Evolutionary conservation across 2,329 filamentous ascomycete genomes (phyloP).

Genomic region (Biscogniauxia marginata): DNA sequence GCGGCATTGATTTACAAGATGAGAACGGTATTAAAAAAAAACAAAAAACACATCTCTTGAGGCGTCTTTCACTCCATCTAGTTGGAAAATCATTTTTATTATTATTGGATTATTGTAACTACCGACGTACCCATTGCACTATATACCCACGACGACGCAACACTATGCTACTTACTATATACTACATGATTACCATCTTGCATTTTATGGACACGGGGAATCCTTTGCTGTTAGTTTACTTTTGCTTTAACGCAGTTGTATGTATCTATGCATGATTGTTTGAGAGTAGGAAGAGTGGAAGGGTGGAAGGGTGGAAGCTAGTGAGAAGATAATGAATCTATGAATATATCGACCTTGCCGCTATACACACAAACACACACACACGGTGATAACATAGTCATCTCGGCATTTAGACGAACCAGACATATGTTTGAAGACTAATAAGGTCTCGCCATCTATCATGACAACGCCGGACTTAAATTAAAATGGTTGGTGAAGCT

Average conservation of each 20-base stretch:
- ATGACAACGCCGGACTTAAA: too few relatives aligned
- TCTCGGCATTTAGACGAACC: too few relatives aligned
- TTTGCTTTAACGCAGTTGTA: too few relatives aligned
- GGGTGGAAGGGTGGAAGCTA: neutral
- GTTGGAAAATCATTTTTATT: too few relatives aligned
- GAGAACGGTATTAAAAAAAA: neutral
- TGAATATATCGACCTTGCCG: neutral
- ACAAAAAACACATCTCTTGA: neutral
- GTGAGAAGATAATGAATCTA: neutral
- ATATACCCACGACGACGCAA: neutral
- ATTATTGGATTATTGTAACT: neutral
- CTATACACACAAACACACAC: neutral
- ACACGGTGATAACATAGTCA: too few relatives aligned
- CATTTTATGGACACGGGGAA: neutral
- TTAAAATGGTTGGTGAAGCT: too few relatives aligned
- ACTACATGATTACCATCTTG: neutral
- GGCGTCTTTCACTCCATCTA: too few relatives aligned
- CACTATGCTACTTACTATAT: neutral
- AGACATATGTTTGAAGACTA: too few relatives aligned
- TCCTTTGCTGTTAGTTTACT: neutral
- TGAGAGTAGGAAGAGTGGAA: neutral
- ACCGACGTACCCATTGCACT: neutral
- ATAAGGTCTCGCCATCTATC: too few relatives aligned
- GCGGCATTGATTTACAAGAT: neutral
- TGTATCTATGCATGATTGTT: neutral